phyloP scores from a whole-genome alignment of 257 asterid species.

The Solanum peruvianum region DNA sequence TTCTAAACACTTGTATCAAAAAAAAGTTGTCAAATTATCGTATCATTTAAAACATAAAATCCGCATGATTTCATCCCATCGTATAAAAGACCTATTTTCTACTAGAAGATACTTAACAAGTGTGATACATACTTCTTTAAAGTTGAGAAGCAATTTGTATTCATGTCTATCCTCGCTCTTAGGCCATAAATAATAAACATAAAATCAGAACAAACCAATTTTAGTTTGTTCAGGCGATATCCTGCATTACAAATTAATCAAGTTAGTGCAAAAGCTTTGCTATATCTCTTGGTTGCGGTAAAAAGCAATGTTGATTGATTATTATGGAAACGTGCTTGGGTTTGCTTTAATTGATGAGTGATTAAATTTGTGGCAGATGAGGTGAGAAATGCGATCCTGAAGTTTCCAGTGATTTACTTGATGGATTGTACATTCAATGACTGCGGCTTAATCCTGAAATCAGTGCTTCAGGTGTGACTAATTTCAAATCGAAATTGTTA shows the following conservation, averaged over 20 bases:
- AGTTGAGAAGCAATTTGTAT: neutral
- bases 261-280: neutral
- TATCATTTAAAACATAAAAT: neutral
- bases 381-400: slow-evolving; percentile 20
- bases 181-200: neutral
- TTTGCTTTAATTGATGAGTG: slow-evolving; percentile 23
- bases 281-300: neutral
- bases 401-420: slow-evolving; percentile 72
- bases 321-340: neutral
- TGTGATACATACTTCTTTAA: neutral
- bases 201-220: neutral
- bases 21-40: neutral
- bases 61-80: neutral
- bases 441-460: slow-evolving; percentile 58
- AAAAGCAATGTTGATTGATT: neutral
- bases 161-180: neutral
- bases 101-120: neutral
- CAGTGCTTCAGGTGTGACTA: slow-evolving; percentile 50
- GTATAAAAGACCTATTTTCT: neutral
- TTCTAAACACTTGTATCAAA: neutral
- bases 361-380: slow-evolving; percentile 55
- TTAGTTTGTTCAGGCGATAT: neutral
- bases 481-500: neutral
- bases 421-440: slow-evolving; percentile 90
- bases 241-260: neutral